A percentile compares a stretch with the other conserved stretches of the same genome.
Evolutionary conservation across 106 monocot species (phyloP).

Genomic region (Dioscorea alata): DNA sequence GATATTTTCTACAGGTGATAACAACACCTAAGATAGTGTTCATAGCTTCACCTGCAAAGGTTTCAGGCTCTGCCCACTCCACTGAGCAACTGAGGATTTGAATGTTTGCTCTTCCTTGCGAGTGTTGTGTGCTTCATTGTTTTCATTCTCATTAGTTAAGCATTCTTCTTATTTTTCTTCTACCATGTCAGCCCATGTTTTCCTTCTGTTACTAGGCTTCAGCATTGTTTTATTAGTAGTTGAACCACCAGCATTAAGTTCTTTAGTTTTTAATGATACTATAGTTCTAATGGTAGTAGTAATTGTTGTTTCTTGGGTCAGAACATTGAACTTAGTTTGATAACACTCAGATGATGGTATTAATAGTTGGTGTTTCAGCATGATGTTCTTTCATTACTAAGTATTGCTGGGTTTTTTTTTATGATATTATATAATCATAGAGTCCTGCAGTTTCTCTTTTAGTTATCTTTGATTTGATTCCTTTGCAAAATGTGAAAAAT

Average conservation of each 20-base stretch:
- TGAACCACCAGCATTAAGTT: background rate
- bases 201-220: background rate
- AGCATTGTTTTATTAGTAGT: background rate
- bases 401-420: background rate
- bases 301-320: too few species aligned
- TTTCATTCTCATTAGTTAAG: background rate
- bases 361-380: too few species aligned
- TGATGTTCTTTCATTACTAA: background rate
- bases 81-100: background rate
- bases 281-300: background rate
- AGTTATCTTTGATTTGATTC: too few species aligned
- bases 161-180: conserved; percentile 20
- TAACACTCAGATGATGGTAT: too few species aligned
- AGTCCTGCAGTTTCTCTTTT: too few species aligned
- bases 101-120: background rate
- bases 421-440: too few species aligned
- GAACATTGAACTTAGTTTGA: too few species aligned
- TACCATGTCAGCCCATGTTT: conserved; percentile 18
- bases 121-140: background rate
- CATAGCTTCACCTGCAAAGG: background rate
- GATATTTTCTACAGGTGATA: too few species aligned
- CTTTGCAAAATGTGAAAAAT: too few species aligned
- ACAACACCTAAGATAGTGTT: background rate
- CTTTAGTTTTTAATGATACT: background rate
- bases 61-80: background rate